phyloP scores from a whole-genome alignment of 2,329 filamentous ascomycete species.

The Emergomyces pasteurianus region DNA sequence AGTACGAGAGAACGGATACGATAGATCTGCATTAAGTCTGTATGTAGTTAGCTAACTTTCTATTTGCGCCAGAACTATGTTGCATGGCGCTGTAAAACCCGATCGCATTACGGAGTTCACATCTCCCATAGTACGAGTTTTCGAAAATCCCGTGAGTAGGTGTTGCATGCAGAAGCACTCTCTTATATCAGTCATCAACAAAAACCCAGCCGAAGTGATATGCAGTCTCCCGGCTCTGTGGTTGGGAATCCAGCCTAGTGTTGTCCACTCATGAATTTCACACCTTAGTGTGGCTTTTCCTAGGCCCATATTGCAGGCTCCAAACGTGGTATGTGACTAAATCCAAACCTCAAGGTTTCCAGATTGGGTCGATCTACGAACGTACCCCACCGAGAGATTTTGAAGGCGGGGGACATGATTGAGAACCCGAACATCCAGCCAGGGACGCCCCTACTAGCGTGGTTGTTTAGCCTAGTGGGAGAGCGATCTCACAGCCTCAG shows the following conservation, averaged over 20 bases:
- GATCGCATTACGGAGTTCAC: no score
- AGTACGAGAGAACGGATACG: no score
- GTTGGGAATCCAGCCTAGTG: not conserved
- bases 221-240: not conserved
- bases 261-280: not conserved
- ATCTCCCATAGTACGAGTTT: no score
- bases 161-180: not conserved
- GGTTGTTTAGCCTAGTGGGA: not conserved
- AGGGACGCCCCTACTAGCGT: not conserved
- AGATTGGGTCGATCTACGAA: not conserved
- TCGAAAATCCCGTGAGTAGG: not conserved
- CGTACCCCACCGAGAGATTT: not conserved
- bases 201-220: not conserved
- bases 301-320: not conserved
- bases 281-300: not conserved
- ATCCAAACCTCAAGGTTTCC: not conserved
- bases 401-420: not conserved
- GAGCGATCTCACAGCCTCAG: not conserved
- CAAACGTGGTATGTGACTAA: not conserved
- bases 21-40: no score
- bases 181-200: not conserved
- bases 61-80: no score
- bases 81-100: no score
- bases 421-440: not conserved
- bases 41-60: no score